phyloP scores from a whole-genome alignment of 768 basidiomycete genomes.

The Kockovaella imperatae region DNA sequence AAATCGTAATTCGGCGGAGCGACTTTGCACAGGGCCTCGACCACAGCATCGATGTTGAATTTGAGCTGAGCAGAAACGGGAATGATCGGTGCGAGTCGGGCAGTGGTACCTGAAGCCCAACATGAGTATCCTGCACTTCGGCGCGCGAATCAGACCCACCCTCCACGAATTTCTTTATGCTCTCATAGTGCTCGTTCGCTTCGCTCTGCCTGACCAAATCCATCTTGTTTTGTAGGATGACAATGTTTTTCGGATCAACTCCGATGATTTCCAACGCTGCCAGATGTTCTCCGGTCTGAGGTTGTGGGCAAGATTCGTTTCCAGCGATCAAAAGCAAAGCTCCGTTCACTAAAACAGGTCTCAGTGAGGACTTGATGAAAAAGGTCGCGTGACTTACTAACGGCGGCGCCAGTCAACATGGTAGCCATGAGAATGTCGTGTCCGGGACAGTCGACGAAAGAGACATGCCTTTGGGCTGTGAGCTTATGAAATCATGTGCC shows the following conservation, averaged over 20 bases:
- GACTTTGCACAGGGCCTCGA: conserved; percentile 95
- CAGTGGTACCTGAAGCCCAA: conserved; percentile 69
- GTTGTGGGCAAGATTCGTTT: conserved; percentile 98
- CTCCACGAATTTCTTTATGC: conserved; percentile 90
- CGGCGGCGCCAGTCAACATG: conserved; percentile 98
- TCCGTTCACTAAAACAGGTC: conserved; percentile 62
- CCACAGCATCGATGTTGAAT: conserved; percentile 99
- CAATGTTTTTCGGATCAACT: conserved; percentile 72
- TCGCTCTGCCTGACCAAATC: conserved; percentile 93
- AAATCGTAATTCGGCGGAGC: conserved; percentile 93
- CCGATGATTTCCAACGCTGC: conserved; percentile 99
- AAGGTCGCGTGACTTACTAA: conserved; percentile 50
- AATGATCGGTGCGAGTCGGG: conserved; percentile 93
- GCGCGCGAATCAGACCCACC: conserved; percentile 49
- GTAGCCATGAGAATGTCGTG: conserved; percentile 99
- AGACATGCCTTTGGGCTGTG: conserved; percentile 59
- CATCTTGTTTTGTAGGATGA: conserved; percentile 98
- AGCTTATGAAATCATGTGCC: neutral
- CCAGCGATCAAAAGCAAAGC: conserved; percentile 90
- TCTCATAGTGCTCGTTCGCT: conserved; percentile 91
- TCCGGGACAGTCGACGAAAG: conserved; percentile 90
- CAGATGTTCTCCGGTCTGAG: conserved; percentile 96
- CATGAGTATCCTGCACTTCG: neutral
- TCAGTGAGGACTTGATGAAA: neutral
- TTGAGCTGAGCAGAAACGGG: conserved; percentile 97